Conservation (phyloP, 805 yeast species). For the Monosporozyma aquatica region DNA sequence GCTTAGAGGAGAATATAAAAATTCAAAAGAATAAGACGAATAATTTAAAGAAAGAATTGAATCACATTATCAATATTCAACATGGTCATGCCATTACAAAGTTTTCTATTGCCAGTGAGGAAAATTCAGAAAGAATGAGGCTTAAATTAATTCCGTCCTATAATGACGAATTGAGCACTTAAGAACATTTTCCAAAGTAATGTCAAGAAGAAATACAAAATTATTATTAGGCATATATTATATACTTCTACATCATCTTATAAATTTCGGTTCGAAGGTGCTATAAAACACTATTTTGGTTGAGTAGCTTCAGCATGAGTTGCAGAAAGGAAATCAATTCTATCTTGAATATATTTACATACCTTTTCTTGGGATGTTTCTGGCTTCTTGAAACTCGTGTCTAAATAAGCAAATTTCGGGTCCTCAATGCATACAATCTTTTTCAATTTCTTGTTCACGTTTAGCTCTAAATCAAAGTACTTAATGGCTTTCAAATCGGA, state of each 20-base stretch:
- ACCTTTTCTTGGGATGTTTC: constrained; percentile 10
- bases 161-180: neutral
- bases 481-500: constrained; percentile 11
- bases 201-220: no score
- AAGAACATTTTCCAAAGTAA: no score
- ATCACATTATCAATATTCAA: neutral
- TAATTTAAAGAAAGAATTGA: neutral
- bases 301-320: constrained; percentile 18
- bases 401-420: constrained; percentile 8
- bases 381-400: constrained; percentile 9
- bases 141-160: constrained; percentile 43
- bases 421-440: constrained; percentile 5
- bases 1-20: constrained; percentile 1
- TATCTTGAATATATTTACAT: constrained; percentile 20
- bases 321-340: constrained; percentile 12
- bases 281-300: neutral
- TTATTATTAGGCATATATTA: no score
- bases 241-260: no score
- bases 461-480: constrained; percentile 23
- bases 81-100: neutral
- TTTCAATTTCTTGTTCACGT: constrained; percentile 4
- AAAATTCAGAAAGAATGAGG: constrained; percentile 61
- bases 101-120: constrained; percentile 51
- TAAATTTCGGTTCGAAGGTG: no score
- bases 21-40: neutral